phyloP scores from a whole-genome alignment of 2,329 filamentous ascomycete species.

The Sclerotinia minor region DNA sequence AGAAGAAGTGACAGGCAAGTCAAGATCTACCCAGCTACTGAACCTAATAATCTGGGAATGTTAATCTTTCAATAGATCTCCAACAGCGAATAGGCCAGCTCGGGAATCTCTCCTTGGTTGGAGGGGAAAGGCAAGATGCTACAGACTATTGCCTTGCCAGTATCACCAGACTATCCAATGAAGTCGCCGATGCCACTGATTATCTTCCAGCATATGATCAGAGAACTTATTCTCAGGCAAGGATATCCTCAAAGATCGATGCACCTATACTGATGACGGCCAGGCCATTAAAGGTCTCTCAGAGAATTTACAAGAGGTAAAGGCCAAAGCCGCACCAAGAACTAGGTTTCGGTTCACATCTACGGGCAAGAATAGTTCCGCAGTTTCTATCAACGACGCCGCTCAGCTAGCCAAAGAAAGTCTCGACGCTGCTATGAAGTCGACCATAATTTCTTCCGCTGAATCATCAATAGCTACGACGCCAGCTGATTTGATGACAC shows the following conservation, averaged over 20 bases:
- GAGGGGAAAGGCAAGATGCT: slow-evolving; percentile 76
- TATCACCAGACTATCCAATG: slow-evolving; percentile 77
- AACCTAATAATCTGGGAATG: neutral
- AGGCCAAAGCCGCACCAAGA: slow-evolving; percentile 68
- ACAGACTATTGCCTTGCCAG: slow-evolving; percentile 76
- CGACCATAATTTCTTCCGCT: slow-evolving; percentile 41
- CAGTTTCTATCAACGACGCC: slow-evolving; percentile 57
- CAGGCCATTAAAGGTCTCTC: slow-evolving; percentile 75
- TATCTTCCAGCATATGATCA: slow-evolving; percentile 89
- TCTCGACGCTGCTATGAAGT: slow-evolving; percentile 43
- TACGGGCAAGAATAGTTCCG: slow-evolving; percentile 52
- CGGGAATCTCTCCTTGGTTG: slow-evolving; percentile 59
- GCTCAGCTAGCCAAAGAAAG: slow-evolving; percentile 53
- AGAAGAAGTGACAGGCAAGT: slow-evolving; percentile 67
- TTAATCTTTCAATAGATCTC: slow-evolving; percentile 55
- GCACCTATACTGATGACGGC: slow-evolving; percentile 41
- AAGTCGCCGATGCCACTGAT: slow-evolving; percentile 79
- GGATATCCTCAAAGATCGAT: slow-evolving; percentile 15
- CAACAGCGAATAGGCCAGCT: slow-evolving; percentile 74
- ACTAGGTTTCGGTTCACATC: slow-evolving; percentile 82
- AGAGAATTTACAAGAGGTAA: slow-evolving; percentile 72
- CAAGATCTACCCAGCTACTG: slow-evolving; percentile 28
- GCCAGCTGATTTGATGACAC: slow-evolving; percentile 34
- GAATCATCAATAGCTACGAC: slow-evolving; percentile 47
- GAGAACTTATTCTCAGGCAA: slow-evolving; percentile 77